A percentile compares a stretch with the other conserved stretches of the same genome.
These are phyloP conservation scores for Leishmania major DNA, from an alignment of 208 protist genomes.

Conservation along the genomic window DNA sequence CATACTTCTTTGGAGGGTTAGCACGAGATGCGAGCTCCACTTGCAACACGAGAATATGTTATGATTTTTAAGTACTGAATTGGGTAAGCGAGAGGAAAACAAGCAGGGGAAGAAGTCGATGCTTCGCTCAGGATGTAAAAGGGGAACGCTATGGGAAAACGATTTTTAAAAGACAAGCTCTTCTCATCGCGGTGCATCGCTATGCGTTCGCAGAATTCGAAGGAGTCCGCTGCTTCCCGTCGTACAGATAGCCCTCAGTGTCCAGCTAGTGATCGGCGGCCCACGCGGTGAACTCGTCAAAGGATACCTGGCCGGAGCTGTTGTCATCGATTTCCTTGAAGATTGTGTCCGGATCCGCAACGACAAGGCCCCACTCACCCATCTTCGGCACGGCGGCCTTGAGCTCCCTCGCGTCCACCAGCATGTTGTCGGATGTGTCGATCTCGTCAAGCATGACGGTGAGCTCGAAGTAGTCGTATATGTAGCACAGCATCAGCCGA, in stretches of 20 bases:
- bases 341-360: slow-evolving; percentile 50
- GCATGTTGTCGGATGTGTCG: slow-evolving; percentile 71
- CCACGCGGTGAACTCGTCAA: slow-evolving; percentile 85
- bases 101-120: background rate
- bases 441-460: slow-evolving; percentile 86
- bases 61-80: background rate
- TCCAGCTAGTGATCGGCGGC: slow-evolving; percentile 17
- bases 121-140: background rate
- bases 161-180: background rate
- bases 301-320: slow-evolving; percentile 68
- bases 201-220: background rate
- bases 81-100: background rate
- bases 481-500: slow-evolving; percentile 79
- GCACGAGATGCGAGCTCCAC: background rate
- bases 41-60: background rate
- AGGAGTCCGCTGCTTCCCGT: background rate
- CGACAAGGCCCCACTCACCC: slow-evolving; percentile 56
- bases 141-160: background rate
- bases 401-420: slow-evolving; percentile 75
- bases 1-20: background rate
- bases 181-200: background rate
- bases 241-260: slow-evolving; percentile 51
- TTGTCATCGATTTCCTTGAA: slow-evolving; percentile 82
- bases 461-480: slow-evolving; percentile 71
- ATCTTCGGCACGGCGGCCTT: slow-evolving; percentile 59